Conservation (phyloP, 768 basidiomycete species). For the Collybia sordida region DNA sequence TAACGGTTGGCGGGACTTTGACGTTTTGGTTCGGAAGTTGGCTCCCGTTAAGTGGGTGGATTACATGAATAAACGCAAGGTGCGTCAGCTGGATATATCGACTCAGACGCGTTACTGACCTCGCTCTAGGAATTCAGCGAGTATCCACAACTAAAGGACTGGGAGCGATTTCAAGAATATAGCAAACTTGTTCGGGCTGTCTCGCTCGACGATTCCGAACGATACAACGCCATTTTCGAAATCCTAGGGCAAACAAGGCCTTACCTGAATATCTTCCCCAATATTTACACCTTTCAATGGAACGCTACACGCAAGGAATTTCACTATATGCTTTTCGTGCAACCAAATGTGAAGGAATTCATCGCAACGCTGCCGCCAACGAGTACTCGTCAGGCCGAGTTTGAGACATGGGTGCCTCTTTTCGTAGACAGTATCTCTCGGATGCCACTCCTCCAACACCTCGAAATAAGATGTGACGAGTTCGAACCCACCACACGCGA, state of each 20-base stretch:
- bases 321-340: not conserved
- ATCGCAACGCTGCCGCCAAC: not conserved
- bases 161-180: not conserved
- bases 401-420: not conserved
- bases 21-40: not conserved
- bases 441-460: not conserved
- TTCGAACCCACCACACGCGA: not conserved
- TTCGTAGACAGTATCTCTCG: not conserved
- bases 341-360: not conserved
- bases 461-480: not conserved
- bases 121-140: not conserved
- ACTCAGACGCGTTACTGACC: no score
- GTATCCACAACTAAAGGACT: not conserved
- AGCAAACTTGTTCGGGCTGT: not conserved
- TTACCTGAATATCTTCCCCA: not conserved
- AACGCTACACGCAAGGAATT: not conserved
- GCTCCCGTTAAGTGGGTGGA: not conserved
- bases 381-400: not conserved
- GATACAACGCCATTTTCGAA: not conserved
- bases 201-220: not conserved
- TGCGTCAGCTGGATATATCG: no score
- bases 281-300: not conserved
- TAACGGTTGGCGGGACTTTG: not conserved
- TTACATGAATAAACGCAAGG: no score
- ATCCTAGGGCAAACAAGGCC: not conserved